Base-by-base conservation (phyloP, 2,329 filamentous ascomycete species). In the Aspergillus sp. region DNA sequence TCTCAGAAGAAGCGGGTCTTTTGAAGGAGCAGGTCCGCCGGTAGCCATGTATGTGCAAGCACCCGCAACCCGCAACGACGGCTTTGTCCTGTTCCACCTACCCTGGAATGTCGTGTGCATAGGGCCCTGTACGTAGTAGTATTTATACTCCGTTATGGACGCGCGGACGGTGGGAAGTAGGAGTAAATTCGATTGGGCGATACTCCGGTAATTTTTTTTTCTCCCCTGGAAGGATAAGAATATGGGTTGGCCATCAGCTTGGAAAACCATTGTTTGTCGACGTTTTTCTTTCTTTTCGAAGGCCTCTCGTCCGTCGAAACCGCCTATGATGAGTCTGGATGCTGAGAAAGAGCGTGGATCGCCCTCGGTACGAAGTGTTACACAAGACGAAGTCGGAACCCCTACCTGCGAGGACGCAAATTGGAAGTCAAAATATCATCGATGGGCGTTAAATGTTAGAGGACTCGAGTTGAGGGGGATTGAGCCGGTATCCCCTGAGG, bases 401-500 rank as follows among this genome's bases (percentile, higher is more conserved):
- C 55, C 51, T 37, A 59, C 58, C 30, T 52, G 58, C 12, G 58
- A 60, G 6, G 61, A 56, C 3, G 46, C 37, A 4, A 44, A 40
- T 20, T 47, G 48, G 11, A 51, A 54, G 30, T 61, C 63, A 33
- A 61, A 51, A 61, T 67, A 63, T 17, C 61, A 66, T 42, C 63
- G 61, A 64, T 70, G 66, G 62, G 53, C 66, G 4, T 24, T 54
- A n/a, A 56, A 52, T 20, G 51, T 73, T 54, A 70, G 64, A 46
- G 60, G 60, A 33, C 61, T 69, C 19, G 70, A 73, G 47, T 57
- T 56, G 5, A 60, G 63, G 2, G 69, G 69, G 0, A 68, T 73
- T 37, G 66, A 67, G 55, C 70, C 64, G 0, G 62, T 73, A 19
- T 57, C 68, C 3, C 30, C 65, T 24, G 65, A 72, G 46, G 65